Evolutionary conservation across 1,284 basidiomycete genomes (phyloP).

Genomic region (Cryptococcus amylolentus): DNA sequence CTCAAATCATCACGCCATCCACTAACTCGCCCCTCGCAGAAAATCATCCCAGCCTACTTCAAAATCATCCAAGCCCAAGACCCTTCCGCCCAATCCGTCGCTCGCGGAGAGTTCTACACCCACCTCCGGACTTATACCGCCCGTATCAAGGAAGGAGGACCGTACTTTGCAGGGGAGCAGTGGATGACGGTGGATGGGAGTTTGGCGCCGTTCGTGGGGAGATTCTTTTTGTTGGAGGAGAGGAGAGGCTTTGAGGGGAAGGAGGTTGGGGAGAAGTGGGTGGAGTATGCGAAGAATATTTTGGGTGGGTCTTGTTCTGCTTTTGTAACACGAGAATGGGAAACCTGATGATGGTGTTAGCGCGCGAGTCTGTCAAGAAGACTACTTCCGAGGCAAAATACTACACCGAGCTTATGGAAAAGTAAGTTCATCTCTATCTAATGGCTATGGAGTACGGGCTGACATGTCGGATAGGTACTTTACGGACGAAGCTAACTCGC

Average conservation of each 20-base stretch:
- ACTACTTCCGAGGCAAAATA: slow-evolving; percentile 22
- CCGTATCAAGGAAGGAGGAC: slow-evolving; percentile 10
- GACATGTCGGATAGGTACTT: too few species aligned
- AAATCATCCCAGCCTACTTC: slow-evolving; percentile 27
- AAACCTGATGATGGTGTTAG: slow-evolving; percentile 1
- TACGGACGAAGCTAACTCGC: too few species aligned
- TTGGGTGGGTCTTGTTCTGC: slow-evolving; percentile 12
- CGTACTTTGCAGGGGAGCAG: slow-evolving; percentile 23
- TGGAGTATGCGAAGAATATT: slow-evolving; percentile 14
- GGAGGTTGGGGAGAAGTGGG: slow-evolving; percentile 17
- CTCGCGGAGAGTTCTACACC: slow-evolving; percentile 15
- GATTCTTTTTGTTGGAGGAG: slow-evolving; percentile 23
- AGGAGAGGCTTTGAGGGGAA: slow-evolving; percentile 14
- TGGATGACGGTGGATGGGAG: slow-evolving; percentile 21
- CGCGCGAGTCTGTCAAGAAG: slow-evolving; percentile 19
- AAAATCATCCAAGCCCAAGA: slow-evolving; percentile 21
- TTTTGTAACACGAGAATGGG: neutral
- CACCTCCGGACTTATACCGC: slow-evolving; percentile 12
- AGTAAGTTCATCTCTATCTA: slow-evolving; percentile 3
- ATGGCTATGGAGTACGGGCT: too few species aligned
- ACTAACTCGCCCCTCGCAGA: slow-evolving; percentile 7
- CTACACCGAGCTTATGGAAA: slow-evolving; percentile 13
- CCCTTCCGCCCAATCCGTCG: slow-evolving; percentile 9
- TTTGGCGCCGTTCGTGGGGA: slow-evolving; percentile 20
- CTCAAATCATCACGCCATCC: neutral